Base-by-base conservation (phyloP, 2,329 filamentous ascomycete genomes). In the Arthrobotrys pseudoclavata region DNA sequence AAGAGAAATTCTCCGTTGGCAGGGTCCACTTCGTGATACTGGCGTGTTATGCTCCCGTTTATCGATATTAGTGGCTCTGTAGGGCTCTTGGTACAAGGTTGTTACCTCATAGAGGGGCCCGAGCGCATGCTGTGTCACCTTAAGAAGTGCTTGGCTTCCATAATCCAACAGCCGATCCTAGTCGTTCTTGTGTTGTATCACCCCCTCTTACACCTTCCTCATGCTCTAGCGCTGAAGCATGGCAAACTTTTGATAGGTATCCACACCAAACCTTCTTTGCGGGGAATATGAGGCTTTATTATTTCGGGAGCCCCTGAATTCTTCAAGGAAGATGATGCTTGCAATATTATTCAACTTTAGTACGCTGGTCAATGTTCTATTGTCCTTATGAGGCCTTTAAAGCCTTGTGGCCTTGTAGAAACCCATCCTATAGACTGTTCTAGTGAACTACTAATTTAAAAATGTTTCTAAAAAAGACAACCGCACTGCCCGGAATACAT, bases 1-100 rank as follows among this genome's bases (percentile, higher is more conserved):
- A n/a, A 60, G 55, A 60, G 34, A 60, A 40, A 60, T 60, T 60
- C 55, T 60, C 55, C 55, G 55, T 42, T 18, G 9, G 13, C 52
- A 57, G 18, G 52, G 55, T 18, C 34, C 12, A 13, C 55, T 60
- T 24, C 55, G 55, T 60, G 55, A 60, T 60, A 60, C 55, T 60
- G 55, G 55, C 55, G 55, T 60, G 55, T 60, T 42, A 40, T 60
- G 13, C 15, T 37, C 18, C 52, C 52, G 53, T 57, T 57, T 37
- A 24, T 40, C 20, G 31, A 42, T 60, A 42, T 60, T 40, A 60
- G 55, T 60, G 55, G 34, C 26, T 57, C 55, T 12, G 34, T 42
- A 60, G 20, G 55, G 55, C 55, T 57, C 53, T 42, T 60, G 55
- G 55, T 26, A 42, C 42, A 42, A 53, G 55, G 31, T 10, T 2